Conservation (phyloP, 495 filamentous ascomycete species). For the Aspergillus egyptiacus region DNA sequence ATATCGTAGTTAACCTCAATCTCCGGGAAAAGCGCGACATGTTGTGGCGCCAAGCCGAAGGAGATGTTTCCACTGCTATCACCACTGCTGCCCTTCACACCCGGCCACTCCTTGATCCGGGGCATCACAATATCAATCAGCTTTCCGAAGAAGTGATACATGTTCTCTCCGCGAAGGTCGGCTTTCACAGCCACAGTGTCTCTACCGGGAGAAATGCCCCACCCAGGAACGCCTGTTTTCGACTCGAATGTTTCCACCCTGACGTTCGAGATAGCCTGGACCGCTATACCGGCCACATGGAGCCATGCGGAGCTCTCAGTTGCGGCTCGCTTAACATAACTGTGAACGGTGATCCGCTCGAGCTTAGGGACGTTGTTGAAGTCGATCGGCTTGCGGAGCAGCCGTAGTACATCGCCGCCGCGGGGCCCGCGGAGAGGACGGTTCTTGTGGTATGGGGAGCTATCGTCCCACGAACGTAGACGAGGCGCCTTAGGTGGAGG, state of each 20-base stretch:
- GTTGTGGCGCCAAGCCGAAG: slow-evolving; percentile 67
- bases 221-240: slow-evolving; percentile 60
- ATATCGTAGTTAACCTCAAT: slow-evolving; percentile 84
- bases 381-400: slow-evolving; percentile 69
- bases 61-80: slow-evolving; percentile 83
- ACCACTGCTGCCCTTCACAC: slow-evolving; percentile 67
- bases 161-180: slow-evolving; percentile 67
- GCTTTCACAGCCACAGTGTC: slow-evolving; percentile 57
- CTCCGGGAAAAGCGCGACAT: slow-evolving; percentile 80
- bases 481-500: slow-evolving; percentile 58
- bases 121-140: slow-evolving; percentile 83
- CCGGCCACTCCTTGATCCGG: slow-evolving; percentile 89
- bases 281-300: slow-evolving; percentile 71
- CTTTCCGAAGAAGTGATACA: slow-evolving; percentile 84
- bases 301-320: slow-evolving; percentile 59
- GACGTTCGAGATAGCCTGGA: slow-evolving; percentile 83
- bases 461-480: slow-evolving; percentile 80
- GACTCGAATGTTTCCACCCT: slow-evolving; percentile 62
- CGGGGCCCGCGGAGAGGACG: slow-evolving; percentile 76
- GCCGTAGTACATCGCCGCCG: slow-evolving; percentile 60
- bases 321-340: slow-evolving; percentile 58
- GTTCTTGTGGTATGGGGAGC: slow-evolving; percentile 90
- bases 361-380: slow-evolving; percentile 84
- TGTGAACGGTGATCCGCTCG: slow-evolving; percentile 72
- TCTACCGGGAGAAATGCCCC: slow-evolving; percentile 48